These are phyloP conservation scores for Candida saitoana DNA, from an alignment of 805 yeast genomes.

Conservation along the genomic window DNA sequence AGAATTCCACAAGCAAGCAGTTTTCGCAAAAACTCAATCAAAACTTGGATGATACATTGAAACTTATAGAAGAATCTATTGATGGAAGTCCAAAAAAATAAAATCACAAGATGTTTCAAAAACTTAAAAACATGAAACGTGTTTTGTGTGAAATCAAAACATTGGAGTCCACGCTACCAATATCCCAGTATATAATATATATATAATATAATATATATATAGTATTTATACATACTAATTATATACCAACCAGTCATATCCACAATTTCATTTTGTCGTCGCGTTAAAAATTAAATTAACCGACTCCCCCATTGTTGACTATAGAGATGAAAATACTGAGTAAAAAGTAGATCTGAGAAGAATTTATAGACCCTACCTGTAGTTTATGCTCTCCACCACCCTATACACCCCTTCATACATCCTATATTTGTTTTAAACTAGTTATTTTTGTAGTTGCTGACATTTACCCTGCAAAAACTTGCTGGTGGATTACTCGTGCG, in stretches of 20 bases:
- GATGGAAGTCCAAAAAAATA: conserved; percentile 12
- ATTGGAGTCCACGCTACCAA: no score
- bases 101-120: background rate
- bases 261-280: background rate
- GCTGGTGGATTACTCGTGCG: background rate
- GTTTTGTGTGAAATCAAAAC: background rate
- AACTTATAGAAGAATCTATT: conserved; percentile 37
- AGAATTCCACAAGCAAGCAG: conserved; percentile 31
- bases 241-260: background rate
- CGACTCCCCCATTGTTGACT: background rate
- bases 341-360: no score
- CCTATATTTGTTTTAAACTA: no score
- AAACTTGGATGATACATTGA: conserved; percentile 34
- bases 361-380: no score
- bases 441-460: no score
- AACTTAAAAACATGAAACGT: no score
- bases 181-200: no score
- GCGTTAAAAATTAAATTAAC: background rate
- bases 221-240: no score
- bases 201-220: no score
- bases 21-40: conserved; percentile 30
- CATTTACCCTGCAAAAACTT: background rate
- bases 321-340: no score
- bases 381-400: no score
- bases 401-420: no score